Percentiles rank a stretch among this genome's conserved stretches.
These are phyloP conservation scores for Boletus pseudo-olivaceus DNA, from an alignment of 768 basidiomycete species.

Conservation along the genomic window DNA sequence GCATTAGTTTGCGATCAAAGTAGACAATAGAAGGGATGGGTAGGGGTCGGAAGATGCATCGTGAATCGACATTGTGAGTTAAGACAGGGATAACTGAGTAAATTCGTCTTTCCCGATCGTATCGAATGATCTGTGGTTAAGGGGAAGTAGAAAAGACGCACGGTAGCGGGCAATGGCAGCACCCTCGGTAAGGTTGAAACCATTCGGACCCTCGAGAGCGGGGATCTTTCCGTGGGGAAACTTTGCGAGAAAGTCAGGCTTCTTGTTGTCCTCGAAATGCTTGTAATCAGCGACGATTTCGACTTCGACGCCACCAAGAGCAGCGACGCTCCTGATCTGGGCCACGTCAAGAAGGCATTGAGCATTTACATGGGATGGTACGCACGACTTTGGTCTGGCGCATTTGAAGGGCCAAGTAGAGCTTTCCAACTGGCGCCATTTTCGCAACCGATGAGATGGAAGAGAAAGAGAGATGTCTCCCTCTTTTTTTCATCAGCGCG, in stretches of 20 bases:
- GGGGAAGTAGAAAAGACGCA: slow-evolving; percentile 45
- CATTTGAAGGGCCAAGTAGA: slow-evolving; percentile 47
- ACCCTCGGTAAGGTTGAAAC: slow-evolving; percentile 76
- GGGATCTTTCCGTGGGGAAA: slow-evolving; percentile 86
- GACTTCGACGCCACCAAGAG: slow-evolving; percentile 55
- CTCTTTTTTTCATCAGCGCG: slow-evolving; percentile 23
- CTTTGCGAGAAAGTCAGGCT: slow-evolving; percentile 66
- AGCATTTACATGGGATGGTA: slow-evolving; percentile 1
- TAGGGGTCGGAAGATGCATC: slow-evolving; percentile 8
- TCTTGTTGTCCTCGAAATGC: slow-evolving; percentile 65
- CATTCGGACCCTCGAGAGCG: slow-evolving; percentile 70
- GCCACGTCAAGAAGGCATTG: slow-evolving; percentile 1
- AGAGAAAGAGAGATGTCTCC: slow-evolving; percentile 9
- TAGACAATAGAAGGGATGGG: background rate
- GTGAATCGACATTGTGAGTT: slow-evolving; percentile 54
- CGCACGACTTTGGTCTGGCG: slow-evolving; percentile 46
- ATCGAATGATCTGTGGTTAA: slow-evolving; percentile 8
- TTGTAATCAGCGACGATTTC: slow-evolving; percentile 51
- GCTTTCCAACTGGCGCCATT: slow-evolving; percentile 61
- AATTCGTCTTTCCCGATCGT: slow-evolving; percentile 24
- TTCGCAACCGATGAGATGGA: slow-evolving; percentile 26
- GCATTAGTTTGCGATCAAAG: slow-evolving; percentile 15
- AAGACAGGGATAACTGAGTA: slow-evolving; percentile 72
- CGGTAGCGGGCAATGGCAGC: slow-evolving; percentile 82
- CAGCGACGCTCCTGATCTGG: slow-evolving; percentile 56